These are phyloP conservation scores for Kodamaea jinghongensis DNA, from an alignment of 805 yeast genomes.

Conservation along the genomic window DNA sequence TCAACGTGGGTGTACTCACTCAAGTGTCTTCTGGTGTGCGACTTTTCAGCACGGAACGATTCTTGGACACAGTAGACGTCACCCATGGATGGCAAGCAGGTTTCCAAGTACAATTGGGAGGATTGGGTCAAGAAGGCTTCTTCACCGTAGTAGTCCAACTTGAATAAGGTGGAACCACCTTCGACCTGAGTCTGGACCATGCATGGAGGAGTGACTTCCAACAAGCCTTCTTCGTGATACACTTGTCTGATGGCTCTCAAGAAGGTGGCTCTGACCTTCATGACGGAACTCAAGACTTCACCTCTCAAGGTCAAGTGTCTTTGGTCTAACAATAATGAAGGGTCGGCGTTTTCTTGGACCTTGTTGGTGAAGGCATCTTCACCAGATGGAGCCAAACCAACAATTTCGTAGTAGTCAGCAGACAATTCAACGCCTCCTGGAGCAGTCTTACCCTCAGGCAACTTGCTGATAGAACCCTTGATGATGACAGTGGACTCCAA, in stretches of 20 bases:
- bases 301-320: slow-evolving; percentile 97
- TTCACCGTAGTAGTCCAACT: slow-evolving; percentile 92
- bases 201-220: slow-evolving; percentile 98
- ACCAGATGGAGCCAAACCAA: slow-evolving; percentile 95
- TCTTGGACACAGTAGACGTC: slow-evolving; percentile 97
- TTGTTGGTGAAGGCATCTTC: slow-evolving; percentile 94
- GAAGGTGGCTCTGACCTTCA: slow-evolving; percentile 89
- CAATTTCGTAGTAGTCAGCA: slow-evolving; percentile 84
- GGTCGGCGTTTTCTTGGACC: slow-evolving; percentile 91
- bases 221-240: slow-evolving; percentile 66
- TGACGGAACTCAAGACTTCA: slow-evolving; percentile 85
- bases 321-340: slow-evolving; percentile 86
- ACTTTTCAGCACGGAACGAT: slow-evolving; percentile 98
- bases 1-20: slow-evolving; percentile 97
- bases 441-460: slow-evolving; percentile 96
- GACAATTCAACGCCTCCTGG: slow-evolving; percentile 95
- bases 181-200: slow-evolving; percentile 99
- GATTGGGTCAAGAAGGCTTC: slow-evolving; percentile 96
- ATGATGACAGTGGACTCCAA: slow-evolving; percentile 81
- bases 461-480: slow-evolving; percentile 74
- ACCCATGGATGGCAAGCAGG: slow-evolving; percentile 93
- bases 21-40: slow-evolving; percentile 97
- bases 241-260: slow-evolving; percentile 73
- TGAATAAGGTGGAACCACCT: slow-evolving; percentile 96
- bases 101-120: slow-evolving; percentile 94